Evolutionary conservation across 306 rosid species (phyloP).

Genomic region (Sphenostylis stenocarpa): DNA sequence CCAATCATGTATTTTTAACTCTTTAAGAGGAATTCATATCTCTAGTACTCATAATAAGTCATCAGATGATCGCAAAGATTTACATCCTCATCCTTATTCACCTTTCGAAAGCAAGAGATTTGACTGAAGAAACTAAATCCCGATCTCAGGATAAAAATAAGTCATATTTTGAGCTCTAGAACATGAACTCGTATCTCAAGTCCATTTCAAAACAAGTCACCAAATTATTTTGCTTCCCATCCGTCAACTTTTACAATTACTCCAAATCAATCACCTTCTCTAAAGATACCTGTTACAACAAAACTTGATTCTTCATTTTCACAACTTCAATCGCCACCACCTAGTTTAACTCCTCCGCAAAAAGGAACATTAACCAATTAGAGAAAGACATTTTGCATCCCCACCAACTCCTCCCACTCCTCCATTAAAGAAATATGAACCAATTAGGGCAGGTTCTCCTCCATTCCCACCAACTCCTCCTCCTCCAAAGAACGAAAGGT

Average conservation of each 20-base stretch:
- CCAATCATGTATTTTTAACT: constrained; percentile 16
- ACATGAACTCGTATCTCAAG: constrained; percentile 28
- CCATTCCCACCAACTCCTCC: neutral
- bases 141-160: constrained; percentile 34
- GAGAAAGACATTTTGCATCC: neutral
- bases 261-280: constrained; percentile 9
- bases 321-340: constrained; percentile 12
- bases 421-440: neutral
- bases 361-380: neutral
- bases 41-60: too few relatives aligned
- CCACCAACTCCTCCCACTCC: neutral
- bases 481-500: neutral
- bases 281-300: constrained; percentile 10
- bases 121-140: constrained; percentile 27
- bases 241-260: constrained; percentile 7
- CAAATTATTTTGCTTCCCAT: constrained; percentile 3
- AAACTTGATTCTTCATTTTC: constrained; percentile 6
- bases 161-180: constrained; percentile 21
- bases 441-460: neutral
- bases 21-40: too few relatives aligned
- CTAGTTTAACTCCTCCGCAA: neutral
- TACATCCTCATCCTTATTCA: neutral
- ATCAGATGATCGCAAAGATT: too few relatives aligned
- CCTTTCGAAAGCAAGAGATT: constrained; percentile 15
- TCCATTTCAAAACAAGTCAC: constrained; percentile 17